phyloP scores from a whole-genome alignment of 2,329 filamentous ascomycete genomes.

The Fusarium duplospermum region DNA sequence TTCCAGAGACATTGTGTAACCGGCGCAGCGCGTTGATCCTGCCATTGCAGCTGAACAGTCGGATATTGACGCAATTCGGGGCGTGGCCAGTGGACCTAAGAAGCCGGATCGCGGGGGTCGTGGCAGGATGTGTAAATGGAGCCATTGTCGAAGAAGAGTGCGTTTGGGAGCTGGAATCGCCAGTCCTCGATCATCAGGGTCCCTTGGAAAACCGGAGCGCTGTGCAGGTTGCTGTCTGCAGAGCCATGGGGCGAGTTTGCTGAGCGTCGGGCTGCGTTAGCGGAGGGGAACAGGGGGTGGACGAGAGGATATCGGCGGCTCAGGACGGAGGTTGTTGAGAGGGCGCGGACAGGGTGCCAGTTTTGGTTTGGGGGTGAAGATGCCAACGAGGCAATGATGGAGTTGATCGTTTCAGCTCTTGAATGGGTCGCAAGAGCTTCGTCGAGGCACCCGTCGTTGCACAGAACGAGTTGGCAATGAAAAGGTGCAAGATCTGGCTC shows the following conservation, averaged over 20 bases:
- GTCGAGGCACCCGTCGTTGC: neutral
- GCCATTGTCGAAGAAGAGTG: conserved; percentile 37
- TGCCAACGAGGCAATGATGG: neutral
- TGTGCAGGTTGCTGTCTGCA: conserved; percentile 39
- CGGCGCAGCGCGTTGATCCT: conserved; percentile 8
- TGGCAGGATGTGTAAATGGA: conserved; percentile 31
- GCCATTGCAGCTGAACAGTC: neutral
- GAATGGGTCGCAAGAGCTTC: neutral
- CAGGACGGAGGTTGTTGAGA: conserved; percentile 1
- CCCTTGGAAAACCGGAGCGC: conserved; percentile 38
- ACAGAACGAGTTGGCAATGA: conserved; percentile 16
- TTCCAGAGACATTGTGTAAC: neutral
- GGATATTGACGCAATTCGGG: conserved; percentile 10
- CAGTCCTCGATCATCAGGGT: conserved; percentile 39
- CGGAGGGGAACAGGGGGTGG: conserved; percentile 10
- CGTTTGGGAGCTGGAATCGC: conserved; percentile 8
- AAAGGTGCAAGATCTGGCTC: conserved; percentile 23
- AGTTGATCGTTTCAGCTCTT: neutral
- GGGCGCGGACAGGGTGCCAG: neutral
- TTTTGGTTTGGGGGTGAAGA: neutral
- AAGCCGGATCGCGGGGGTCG: conserved; percentile 31
- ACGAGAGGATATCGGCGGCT: conserved; percentile 26
- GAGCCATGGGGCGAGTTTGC: conserved; percentile 43
- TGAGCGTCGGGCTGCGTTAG: conserved; percentile 18
- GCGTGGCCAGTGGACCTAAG: conserved; percentile 27